Evolutionary conservation across 2,329 filamentous ascomycete species (phyloP).

Genomic region (Paramyrothecium sp.): DNA sequence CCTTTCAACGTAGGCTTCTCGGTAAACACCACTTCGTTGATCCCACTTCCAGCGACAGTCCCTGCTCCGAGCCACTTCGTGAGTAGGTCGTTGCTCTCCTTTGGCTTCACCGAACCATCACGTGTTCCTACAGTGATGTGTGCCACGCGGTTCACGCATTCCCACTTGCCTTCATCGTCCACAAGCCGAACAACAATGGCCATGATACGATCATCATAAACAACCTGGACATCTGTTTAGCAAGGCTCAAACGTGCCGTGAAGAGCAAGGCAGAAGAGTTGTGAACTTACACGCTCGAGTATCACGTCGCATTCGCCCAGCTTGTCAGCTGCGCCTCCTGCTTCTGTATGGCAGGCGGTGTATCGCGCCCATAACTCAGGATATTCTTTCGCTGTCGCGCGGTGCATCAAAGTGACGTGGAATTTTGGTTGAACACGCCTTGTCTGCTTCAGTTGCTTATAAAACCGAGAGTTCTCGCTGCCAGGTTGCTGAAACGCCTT

Average conservation of each 20-base stretch:
- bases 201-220: conserved; percentile 89
- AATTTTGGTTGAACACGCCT: conserved; percentile 81
- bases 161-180: conserved; percentile 55
- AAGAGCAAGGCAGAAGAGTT: neutral
- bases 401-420: conserved; percentile 92
- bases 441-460: conserved; percentile 68
- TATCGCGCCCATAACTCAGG: conserved; percentile 78
- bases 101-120: conserved; percentile 74
- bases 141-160: conserved; percentile 73
- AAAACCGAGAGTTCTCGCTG: conserved; percentile 55
- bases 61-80: conserved; percentile 67
- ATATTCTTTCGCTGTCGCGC: conserved; percentile 57
- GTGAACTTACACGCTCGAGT: conserved; percentile 53
- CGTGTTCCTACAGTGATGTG: conserved; percentile 91
- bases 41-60: conserved; percentile 38
- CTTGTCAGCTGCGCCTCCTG: conserved; percentile 21
- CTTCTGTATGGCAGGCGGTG: conserved; percentile 49
- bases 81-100: conserved; percentile 88
- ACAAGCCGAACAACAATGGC: conserved; percentile 78
- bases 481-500: conserved; percentile 61
- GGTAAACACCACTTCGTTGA: conserved; percentile 49
- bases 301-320: conserved; percentile 65
- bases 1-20: conserved; percentile 48
- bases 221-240: conserved; percentile 46
- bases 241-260: conserved; percentile 34